phyloP scores from a whole-genome alignment of 177 flowering plant species.

The Tripterygium wilfordii region DNA sequence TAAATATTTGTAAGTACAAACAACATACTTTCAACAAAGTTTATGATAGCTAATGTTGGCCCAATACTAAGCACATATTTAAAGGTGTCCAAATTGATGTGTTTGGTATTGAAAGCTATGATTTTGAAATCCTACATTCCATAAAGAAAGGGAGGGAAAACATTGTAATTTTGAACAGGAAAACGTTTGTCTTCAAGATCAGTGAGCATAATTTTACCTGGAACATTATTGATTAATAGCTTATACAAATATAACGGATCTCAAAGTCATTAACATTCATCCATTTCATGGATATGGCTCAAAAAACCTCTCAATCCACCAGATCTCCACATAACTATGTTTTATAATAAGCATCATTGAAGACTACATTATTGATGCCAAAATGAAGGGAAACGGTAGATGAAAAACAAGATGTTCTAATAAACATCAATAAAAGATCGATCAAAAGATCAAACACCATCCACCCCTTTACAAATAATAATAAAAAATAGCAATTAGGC shows the following conservation, averaged over 20 bases:
- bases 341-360: no score
- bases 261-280: neutral
- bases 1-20: no score
- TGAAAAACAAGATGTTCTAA: no score
- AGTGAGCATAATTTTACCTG: slow-evolving; percentile 49
- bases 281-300: slow-evolving; percentile 57
- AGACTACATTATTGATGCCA: no score
- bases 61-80: slow-evolving; percentile 78
- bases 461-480: no score
- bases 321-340: no score
- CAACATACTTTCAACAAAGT: slow-evolving; percentile 70
- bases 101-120: slow-evolving; percentile 69
- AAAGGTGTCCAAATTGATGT: slow-evolving; percentile 55
- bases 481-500: no score
- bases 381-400: no score
- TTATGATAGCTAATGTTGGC: slow-evolving; percentile 80
- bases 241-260: neutral
- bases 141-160: slow-evolving; percentile 2
- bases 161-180: no score
- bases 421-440: no score
- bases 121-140: slow-evolving; percentile 65
- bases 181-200: no score
- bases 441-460: no score
- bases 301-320: slow-evolving; percentile 98
- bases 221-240: slow-evolving; percentile 79